Base-by-base conservation (phyloP, 2,329 filamentous ascomycete genomes). In the Colletotrichum zoysiae region DNA sequence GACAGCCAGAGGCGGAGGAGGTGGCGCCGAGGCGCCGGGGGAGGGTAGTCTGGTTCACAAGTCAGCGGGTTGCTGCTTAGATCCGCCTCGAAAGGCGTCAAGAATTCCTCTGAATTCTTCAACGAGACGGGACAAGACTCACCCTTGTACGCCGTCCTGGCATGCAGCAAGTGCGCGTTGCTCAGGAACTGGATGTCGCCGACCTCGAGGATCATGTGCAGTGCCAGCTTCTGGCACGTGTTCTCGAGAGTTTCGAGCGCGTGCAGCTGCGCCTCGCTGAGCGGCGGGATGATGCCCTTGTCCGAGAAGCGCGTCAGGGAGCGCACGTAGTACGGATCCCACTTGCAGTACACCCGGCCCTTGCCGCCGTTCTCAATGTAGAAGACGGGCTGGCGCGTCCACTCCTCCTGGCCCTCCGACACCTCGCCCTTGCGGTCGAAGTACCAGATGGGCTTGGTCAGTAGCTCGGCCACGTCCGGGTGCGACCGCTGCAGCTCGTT, bases 391-490 rank as follows among this genome's bases (percentile, higher is more conserved):
- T 91, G 90, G 55, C 87, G 86, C 76, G 94, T 93, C 82, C 90
- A 97, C 69, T 91, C 90, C 66, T 95, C 89, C 81, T 97, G 87
- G 16, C 93, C 94, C 18, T 86, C 83, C 30, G 90, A 93, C 1
- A 89, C 90, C 84, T 97, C 94, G 14, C 94, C 94, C 84, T 97
- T 97, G 66, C 94, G 91, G 82, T 97, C 94, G 80, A 97, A 95
- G 84, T 97, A 96, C 94, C 94, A 97, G 74, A 94, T 89, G 0
- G 94, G 94, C 79, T 91, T 83, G 1, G 92, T 92, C 65, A 97
- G 85, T 7, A 91, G 86, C 79, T 93, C 89, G 0, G 93, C 91
- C 1, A 97, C 91, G 77, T 95, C 94, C 0, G 94, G 93, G 33
- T 93, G 87, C 78, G 95, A 90, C 50, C 81, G 82, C 79, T 94